Conservation (phyloP, 306 rosid genomes). For the Hippophae tibetana region DNA sequence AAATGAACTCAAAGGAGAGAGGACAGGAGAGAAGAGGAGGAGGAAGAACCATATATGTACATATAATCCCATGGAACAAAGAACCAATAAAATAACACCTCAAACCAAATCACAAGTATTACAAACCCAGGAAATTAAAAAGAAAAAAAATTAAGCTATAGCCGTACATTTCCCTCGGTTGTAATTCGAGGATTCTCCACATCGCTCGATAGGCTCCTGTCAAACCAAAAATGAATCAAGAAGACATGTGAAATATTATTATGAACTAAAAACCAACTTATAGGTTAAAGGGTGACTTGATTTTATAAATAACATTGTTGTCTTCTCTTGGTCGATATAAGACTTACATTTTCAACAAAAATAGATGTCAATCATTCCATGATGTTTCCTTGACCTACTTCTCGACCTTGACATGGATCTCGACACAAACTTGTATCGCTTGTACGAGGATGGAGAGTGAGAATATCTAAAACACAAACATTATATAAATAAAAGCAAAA, state of each 20-base stretch:
- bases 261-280: no score
- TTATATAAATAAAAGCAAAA: no score
- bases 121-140: neutral
- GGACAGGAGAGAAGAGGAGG: no score
- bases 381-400: slow-evolving; percentile 52
- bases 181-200: slow-evolving; percentile 89
- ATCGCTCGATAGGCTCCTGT: slow-evolving; percentile 51
- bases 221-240: slow-evolving; percentile 10
- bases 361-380: neutral
- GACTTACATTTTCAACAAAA: no score
- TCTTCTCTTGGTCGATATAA: no score
- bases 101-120: neutral
- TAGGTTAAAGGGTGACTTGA: no score
- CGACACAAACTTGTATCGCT: slow-evolving; percentile 49
- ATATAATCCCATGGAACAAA: neutral
- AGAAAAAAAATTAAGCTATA: neutral
- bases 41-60: no score
- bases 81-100: neutral
- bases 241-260: neutral
- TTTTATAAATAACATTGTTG: no score
- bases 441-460: slow-evolving; percentile 48
- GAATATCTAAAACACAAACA: slow-evolving; percentile 34
- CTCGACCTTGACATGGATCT: slow-evolving; percentile 43
- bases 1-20: no score
- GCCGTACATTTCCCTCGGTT: slow-evolving; percentile 62